These are phyloP conservation scores for Cutaneotrichosporon daszewskae DNA, from an alignment of 1,284 basidiomycete genomes.

Conservation along the genomic window DNA sequence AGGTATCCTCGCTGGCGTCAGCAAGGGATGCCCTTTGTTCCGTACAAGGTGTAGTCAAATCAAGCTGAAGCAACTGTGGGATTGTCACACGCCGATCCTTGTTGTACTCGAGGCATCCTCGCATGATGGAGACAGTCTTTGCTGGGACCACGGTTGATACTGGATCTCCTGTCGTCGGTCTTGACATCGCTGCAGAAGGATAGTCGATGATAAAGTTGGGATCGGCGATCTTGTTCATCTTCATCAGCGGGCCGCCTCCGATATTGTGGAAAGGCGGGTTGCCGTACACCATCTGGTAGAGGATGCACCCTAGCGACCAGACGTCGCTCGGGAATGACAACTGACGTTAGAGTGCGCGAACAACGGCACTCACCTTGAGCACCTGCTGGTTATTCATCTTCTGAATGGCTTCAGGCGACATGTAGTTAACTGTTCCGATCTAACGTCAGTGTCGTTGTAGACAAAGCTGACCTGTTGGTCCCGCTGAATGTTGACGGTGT, in stretches of 20 bases:
- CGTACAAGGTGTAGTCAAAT: no score
- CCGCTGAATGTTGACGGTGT: slow-evolving; percentile 92
- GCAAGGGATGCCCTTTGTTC: not conserved
- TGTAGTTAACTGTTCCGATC: slow-evolving; percentile 92
- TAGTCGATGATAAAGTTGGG: slow-evolving; percentile 50
- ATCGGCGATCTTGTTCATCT: slow-evolving; percentile 53
- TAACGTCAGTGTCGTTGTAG: slow-evolving; percentile 36
- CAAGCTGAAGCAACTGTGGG: slow-evolving; percentile 49
- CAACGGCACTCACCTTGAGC: slow-evolving; percentile 36
- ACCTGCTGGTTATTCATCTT: slow-evolving; percentile 47
- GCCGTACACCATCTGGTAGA: slow-evolving; percentile 95
- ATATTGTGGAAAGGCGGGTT: slow-evolving; percentile 83
- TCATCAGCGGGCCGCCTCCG: slow-evolving; percentile 62
- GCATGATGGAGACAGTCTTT: slow-evolving; percentile 50
- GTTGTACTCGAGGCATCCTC: slow-evolving; percentile 49
- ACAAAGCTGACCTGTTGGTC: slow-evolving; percentile 71
- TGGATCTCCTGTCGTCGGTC: no score
- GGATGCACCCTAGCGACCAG: slow-evolving; percentile 95
- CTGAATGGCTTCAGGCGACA: slow-evolving; percentile 90
- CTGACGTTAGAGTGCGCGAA: slow-evolving; percentile 5
- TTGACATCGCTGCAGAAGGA: slow-evolving; percentile 25
- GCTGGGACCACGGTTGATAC: slow-evolving; percentile 46
- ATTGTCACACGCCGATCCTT: slow-evolving; percentile 52
- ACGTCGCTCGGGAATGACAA: slow-evolving; percentile 69
- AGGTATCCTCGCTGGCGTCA: slow-evolving; percentile 16